A percentile compares a stretch with the other conserved stretches of the same genome.
Evolutionary conservation across 2,329 filamentous ascomycete species (phyloP).

Genomic region (Stemphylium beticola): DNA sequence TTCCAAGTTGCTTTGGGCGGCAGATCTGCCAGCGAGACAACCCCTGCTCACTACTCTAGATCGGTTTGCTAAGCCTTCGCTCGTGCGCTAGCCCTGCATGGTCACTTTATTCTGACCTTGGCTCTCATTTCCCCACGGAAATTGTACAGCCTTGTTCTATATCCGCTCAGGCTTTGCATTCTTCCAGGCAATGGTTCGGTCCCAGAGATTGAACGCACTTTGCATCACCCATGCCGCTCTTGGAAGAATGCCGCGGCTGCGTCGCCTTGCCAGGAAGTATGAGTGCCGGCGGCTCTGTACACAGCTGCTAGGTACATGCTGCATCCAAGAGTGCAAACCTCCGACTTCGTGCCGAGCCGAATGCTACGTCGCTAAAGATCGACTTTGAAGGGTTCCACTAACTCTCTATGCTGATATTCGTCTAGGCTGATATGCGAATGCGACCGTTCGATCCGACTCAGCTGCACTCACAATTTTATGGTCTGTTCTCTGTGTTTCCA

Average conservation of each 20-base stretch:
- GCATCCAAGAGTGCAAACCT: not conserved
- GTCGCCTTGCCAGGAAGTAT: constrained; percentile 16
- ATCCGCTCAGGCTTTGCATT: constrained; percentile 14
- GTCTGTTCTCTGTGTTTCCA: not conserved
- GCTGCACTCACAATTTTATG: not conserved
- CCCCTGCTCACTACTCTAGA: constrained; percentile 22
- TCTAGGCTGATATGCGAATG: not conserved
- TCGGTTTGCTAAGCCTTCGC: constrained; percentile 22
- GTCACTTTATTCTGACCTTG: constrained; percentile 42
- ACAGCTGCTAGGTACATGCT: not conserved
- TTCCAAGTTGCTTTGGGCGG: constrained; percentile 27
- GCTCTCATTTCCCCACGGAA: constrained; percentile 32
- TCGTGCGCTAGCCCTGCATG: constrained; percentile 33
- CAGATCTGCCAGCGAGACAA: constrained; percentile 19
- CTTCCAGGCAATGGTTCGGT: constrained; percentile 15
- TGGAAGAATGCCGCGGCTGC: constrained; percentile 13
- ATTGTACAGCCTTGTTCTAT: constrained; percentile 20
- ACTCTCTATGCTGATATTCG: not conserved
- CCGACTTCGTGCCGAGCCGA: constrained; percentile 2
- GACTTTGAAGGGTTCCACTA: constrained; percentile 2
- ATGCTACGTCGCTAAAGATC: not conserved
- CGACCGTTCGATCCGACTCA: not conserved
- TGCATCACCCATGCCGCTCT: constrained; percentile 26
- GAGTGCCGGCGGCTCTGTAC: constrained; percentile 29
- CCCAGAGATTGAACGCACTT: constrained; percentile 20